Base-by-base conservation (phyloP, 768 basidiomycete species). In the Harrya chromipes region DNA sequence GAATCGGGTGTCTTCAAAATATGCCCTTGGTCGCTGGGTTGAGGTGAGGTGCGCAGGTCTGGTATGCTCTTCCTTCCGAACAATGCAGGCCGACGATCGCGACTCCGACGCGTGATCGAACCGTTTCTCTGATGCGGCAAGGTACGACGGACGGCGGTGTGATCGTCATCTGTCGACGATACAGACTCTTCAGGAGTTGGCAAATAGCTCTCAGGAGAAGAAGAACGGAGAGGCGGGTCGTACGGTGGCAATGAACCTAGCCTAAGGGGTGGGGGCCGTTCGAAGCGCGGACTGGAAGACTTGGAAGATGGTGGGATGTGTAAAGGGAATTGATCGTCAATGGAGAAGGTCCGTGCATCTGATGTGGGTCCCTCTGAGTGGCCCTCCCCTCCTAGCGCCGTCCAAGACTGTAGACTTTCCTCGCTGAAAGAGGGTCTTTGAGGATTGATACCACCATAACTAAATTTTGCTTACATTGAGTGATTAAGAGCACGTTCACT, bases 61-160 rank as follows among this genome's bases (percentile, higher is more conserved):
- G 94, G 93, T 49, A 95, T 74, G 49, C 90, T 93, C 69, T 94
- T 90, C 74, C 91, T 94, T 29, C 74, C 74, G 2, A 69, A 59
- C 26, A 84, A 63, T 12, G 69, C 71, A 40, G 64, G 61, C 46
- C 70, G 72, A 33, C 62, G 64, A 52, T 71, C 63, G 53, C 55
- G 69, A 45, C 62, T 61, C 54, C 65, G 75, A 36, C 61, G 72
- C 46, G 71, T 77, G 57, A 74, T 73, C 12, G 82, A 82, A 52
- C 82, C 73, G 62, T 78, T 74, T 26, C 79, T 73, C 35, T 68
- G 71, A 58, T 80, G 82, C 40, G 70, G 63, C 49, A 46, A 58
- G 27, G 48, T 43, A 47, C 55, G 50, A 40, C 60, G 61, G n/a
- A 60, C 60, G 21, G 68, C 50, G 14, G 68, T 63, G 49, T 64